Base-by-base conservation (phyloP, 805 yeast genomes). In the Wickerhamiella galacta region DNA sequence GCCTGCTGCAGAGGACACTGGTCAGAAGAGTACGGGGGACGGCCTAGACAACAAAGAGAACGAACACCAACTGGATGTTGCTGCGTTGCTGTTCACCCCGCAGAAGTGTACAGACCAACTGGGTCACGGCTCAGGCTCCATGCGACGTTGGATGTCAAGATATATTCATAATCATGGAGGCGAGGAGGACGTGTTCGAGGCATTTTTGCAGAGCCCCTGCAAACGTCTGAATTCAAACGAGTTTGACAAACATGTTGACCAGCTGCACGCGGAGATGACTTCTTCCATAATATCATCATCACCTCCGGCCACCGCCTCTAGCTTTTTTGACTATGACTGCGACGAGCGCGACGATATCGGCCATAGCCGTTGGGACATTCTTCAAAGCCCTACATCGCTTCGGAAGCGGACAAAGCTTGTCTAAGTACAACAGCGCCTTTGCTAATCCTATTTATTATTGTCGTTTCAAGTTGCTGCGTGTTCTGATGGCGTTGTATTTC, bases 171-270 rank as follows among this genome's bases (percentile, higher is more conserved):
- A 32, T 15, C 31, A 30, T 6, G 21, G 23, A 15, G 28, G 33
- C 16, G 39, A 30, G 11, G 36, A 36, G 26, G 39, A 37, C 21
- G 20, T 37, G 12, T 37, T 37, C 25, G 39, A 37, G 16, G 30
- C 36, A 14, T 33, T 37, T 14, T 25, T 37, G 32, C 33, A 29
- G 15, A 30, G 34, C 12, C 39, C 39, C 5, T 30, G 34, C 12
- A 30, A 30, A 19, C 34, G 23, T 10, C 19, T 30, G 8, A 18
- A 19, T 8, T 35, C 29, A 8, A 11, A 25, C 12, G 33, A 34
- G 8, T 14, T 14, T 12, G 28, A 26, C 8, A 6, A 14, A 9
- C 19, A 26, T 16, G 18, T 34, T 11, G 30, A 34, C 26, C 26
- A 24, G 26, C 26, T 18, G 20, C 21, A n/a, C 30, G 11, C 18